These are phyloP conservation scores for Hyaloperonospora brassicae DNA, from an alignment of 352 stramenopile genomes.

Conservation along the genomic window DNA sequence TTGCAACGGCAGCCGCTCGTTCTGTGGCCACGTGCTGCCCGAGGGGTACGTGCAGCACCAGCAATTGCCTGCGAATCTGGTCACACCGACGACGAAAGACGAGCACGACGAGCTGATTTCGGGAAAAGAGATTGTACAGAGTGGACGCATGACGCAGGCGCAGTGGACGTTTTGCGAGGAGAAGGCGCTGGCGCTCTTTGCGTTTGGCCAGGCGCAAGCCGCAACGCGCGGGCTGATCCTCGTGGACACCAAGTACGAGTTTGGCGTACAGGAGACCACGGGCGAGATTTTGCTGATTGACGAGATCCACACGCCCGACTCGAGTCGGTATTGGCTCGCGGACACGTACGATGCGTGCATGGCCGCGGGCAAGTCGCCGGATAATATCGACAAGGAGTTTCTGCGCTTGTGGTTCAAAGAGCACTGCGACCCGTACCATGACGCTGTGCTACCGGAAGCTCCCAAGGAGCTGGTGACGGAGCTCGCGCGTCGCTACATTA, in stretches of 20 bases:
- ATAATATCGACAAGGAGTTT: slow-evolving; percentile 99
- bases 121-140: slow-evolving; percentile 86
- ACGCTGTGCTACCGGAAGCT: slow-evolving; percentile 91
- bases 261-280: slow-evolving; percentile 60
- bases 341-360: slow-evolving; percentile 88
- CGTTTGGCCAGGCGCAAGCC: slow-evolving; percentile 89
- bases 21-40: slow-evolving; percentile 93
- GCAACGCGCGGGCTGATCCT: slow-evolving; percentile 92
- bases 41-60: slow-evolving; percentile 96
- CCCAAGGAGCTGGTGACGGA: slow-evolving; percentile 94
- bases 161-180: slow-evolving; percentile 94
- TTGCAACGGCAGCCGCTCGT: slow-evolving; percentile 89
- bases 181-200: slow-evolving; percentile 89
- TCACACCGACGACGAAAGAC: slow-evolving; percentile 99
- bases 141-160: slow-evolving; percentile 92
- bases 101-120: slow-evolving; percentile 98
- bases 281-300: slow-evolving; percentile 96
- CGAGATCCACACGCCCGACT: slow-evolving; percentile 99
- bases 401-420: slow-evolving; percentile 96
- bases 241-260: slow-evolving; percentile 98
- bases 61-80: slow-evolving; percentile 90
- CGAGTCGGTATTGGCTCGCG: slow-evolving; percentile 91
- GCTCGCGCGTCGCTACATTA: slow-evolving; percentile 94
- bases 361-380: slow-evolving; percentile 82
- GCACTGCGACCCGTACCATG: slow-evolving; percentile 98